phyloP scores from a whole-genome alignment of 2,329 filamentous ascomycete species.

The Alternaria brassicae region DNA sequence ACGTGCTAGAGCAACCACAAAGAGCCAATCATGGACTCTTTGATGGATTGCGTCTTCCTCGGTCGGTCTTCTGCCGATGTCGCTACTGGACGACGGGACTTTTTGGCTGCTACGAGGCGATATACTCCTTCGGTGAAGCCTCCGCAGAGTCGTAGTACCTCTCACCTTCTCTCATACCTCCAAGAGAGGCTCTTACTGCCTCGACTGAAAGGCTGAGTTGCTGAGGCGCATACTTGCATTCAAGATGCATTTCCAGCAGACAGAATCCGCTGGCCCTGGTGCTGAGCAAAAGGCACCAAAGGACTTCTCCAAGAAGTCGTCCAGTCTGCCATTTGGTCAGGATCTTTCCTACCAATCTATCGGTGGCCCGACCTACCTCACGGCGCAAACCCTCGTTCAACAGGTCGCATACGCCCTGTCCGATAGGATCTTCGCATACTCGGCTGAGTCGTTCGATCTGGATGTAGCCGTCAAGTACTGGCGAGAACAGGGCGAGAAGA shows the following conservation, averaged over 20 bases:
- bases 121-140: constrained; percentile 24
- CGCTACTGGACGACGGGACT: constrained; percentile 28
- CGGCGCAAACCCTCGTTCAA: constrained; percentile 91
- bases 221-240: constrained; percentile 20
- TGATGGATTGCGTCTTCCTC: constrained; percentile 33
- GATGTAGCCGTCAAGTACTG: constrained; percentile 83
- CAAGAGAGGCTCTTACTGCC: constrained; percentile 17
- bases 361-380: constrained; percentile 88
- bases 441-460: constrained; percentile 89
- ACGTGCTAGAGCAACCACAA: constrained; percentile 16
- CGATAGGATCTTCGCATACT: constrained; percentile 97
- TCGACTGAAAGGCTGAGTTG: constrained; percentile 5
- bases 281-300: constrained; percentile 42
- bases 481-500: constrained; percentile 72
- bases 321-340: constrained; percentile 62
- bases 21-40: constrained; percentile 40
- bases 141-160: constrained; percentile 17
- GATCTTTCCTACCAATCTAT: constrained; percentile 65
- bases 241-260: constrained; percentile 50
- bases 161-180: constrained; percentile 15
- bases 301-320: constrained; percentile 53
- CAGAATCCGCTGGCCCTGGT: constrained; percentile 48
- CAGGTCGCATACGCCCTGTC: constrained; percentile 95
- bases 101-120: constrained; percentile 26
- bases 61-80: constrained; percentile 40